Conservation (phyloP, 2,329 filamentous ascomycete species). For the Ophiostoma sp. region DNA sequence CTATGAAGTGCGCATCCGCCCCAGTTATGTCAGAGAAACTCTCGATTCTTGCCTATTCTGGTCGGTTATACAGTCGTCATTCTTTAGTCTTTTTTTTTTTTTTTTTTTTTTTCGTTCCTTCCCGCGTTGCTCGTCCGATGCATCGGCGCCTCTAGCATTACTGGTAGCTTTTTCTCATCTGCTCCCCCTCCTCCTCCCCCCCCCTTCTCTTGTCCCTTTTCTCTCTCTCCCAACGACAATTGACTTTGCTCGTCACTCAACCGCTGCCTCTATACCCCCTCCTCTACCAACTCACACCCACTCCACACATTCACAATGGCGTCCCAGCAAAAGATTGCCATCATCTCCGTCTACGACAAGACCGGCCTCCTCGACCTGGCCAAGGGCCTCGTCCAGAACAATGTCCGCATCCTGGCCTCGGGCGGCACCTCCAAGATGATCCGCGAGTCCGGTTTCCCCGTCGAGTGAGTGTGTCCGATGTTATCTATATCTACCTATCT, state of each 20-base stretch:
- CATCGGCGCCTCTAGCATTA: neutral
- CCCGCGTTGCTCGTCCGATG: neutral
- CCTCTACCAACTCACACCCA: neutral
- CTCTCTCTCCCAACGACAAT: slow-evolving; percentile 14
- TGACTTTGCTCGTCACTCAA: neutral
- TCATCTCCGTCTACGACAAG: slow-evolving; percentile 98
- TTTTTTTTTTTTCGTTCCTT: slow-evolving; percentile 9
- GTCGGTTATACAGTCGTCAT: slow-evolving; percentile 21
- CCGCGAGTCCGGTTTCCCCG: slow-evolving; percentile 87
- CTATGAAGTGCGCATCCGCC: neutral
- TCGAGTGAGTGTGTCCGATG: slow-evolving; percentile 62
- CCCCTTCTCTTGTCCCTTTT: neutral
- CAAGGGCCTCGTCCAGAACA: slow-evolving; percentile 80
- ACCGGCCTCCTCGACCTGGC: slow-evolving; percentile 88
- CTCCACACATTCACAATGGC: slow-evolving; percentile 32
- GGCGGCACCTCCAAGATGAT: slow-evolving; percentile 96
- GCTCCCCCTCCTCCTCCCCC: neutral
- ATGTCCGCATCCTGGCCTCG: slow-evolving; percentile 88
- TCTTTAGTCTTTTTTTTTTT: neutral
- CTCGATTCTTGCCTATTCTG: slow-evolving; percentile 17
- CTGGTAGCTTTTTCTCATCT: neutral
- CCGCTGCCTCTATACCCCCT: neutral
- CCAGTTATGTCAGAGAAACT: neutral
- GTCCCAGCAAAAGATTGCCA: slow-evolving; percentile 61
- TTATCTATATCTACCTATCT: neutral